Base-by-base conservation (phyloP, 2,329 filamentous ascomycete genomes). In the Zymoseptoria tritici region DNA sequence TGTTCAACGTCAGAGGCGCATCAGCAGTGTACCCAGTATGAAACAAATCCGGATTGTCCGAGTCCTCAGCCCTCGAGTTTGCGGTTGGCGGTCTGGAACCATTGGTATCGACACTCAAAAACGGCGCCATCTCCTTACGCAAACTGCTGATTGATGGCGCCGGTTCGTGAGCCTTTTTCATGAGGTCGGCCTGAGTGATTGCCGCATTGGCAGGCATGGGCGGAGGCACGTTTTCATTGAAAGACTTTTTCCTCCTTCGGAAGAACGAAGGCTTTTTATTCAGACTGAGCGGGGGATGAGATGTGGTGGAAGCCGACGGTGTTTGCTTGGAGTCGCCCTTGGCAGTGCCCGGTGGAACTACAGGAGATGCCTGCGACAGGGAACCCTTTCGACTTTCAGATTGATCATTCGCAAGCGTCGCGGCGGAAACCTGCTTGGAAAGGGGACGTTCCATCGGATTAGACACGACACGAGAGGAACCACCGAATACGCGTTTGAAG, bases 181-280 rank as follows among this genome's bases (percentile, higher is more conserved):
- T 59, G 22, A 58, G 26, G 50, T 79, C 75, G 9, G 75, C 70
- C 50, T 56, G 60, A 2, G 26, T 29, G 9, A 65, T 68, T 52
- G 19, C 29, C 51, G 55, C 51, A 55, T 58, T 58, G 19, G 59
- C 31, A 21, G 70, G 77, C 68, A 78, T 66, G 51, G 79, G 75
- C 64, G 73, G 82, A 29, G 86, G 74, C 8, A 87, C 85, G 36
- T 46, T 46, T n/a, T 46, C 36, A 46, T 16, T 46, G 36, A 46
- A 76, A 4, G 92, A 96, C 81, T 93, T 95, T 83, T 97, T 97
- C 64, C 92, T 84, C 61, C 94, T 83, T 63, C 94, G 84, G 77
- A 97, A 97, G 77, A 99, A 93, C 0, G 93, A 95, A 3, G 90
- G 85, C 74, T 97, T 97, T 79, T 97, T 97, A 68, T 90, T 89